Evolutionary conservation across 208 protist species (phyloP).

Genomic region (Polymyxa betae): DNA sequence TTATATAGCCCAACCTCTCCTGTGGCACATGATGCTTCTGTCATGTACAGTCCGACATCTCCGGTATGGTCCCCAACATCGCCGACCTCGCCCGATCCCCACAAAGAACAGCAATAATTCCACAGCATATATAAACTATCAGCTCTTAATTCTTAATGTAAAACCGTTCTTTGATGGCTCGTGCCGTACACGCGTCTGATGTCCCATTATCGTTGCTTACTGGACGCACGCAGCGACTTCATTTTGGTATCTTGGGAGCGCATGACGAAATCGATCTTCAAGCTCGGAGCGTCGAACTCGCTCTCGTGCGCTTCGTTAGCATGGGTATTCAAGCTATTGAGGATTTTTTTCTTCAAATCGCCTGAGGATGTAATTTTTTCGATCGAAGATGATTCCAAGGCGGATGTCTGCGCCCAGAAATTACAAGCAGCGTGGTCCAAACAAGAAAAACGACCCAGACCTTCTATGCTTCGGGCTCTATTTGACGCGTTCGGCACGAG

Average conservation of each 20-base stretch:
- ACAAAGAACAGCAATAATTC: neutral
- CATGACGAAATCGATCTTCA: neutral
- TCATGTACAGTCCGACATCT: conserved; percentile 71
- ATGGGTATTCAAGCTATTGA: conserved; percentile 13
- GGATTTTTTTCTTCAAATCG: neutral
- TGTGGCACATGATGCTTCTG: conserved; percentile 75
- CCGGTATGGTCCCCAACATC: conserved; percentile 71
- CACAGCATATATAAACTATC: neutral
- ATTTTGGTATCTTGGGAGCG: neutral
- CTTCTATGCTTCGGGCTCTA: conserved; percentile 11
- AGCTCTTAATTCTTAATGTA: neutral
- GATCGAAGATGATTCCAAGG: conserved; percentile 28
- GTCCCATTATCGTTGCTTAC: neutral
- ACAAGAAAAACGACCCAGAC: neutral
- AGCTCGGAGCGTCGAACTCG: neutral
- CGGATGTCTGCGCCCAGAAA: neutral
- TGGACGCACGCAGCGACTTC: neutral
- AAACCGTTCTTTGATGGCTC: neutral
- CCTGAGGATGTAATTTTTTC: conserved; percentile 15
- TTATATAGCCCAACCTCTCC: conserved; percentile 75
- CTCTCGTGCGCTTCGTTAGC: neutral
- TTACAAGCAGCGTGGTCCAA: neutral
- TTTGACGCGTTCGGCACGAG: neutral
- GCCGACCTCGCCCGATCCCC: conserved; percentile 54
- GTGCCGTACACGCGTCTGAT: neutral